Percentiles rank a stretch among this genome's conserved stretches.
These are phyloP conservation scores for Erythrophleum ivorense DNA, from an alignment of 331 rosid species.

Conservation along the genomic window DNA sequence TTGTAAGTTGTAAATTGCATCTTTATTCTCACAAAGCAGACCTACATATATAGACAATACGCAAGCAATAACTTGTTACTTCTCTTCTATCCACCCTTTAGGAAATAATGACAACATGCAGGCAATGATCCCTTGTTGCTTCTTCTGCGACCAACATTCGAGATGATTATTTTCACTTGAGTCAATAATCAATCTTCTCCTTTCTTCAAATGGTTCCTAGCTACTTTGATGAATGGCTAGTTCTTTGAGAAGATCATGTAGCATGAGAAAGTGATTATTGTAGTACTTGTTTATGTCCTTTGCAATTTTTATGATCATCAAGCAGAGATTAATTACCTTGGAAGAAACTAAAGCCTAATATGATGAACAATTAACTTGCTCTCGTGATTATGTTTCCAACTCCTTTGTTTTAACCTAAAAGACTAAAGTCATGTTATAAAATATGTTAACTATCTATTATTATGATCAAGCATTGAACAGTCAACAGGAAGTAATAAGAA, in stretches of 20 bases:
- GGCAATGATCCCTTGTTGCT: slow-evolving; percentile 26
- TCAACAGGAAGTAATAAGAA: not conserved
- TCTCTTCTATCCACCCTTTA: not conserved
- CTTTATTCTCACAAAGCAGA: too few species aligned
- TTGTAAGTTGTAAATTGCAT: too few species aligned
- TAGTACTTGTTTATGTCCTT: slow-evolving; percentile 48
- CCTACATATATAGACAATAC: not conserved
- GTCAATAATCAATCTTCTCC: slow-evolving; percentile 56
- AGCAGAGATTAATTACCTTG: slow-evolving; percentile 5
- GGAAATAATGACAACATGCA: not conserved
- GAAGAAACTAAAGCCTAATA: not conserved
- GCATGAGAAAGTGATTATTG: slow-evolving; percentile 56
- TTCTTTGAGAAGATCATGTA: slow-evolving; percentile 66
- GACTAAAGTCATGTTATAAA: not conserved
- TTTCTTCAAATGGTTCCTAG: slow-evolving; percentile 36
- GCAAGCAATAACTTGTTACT: slow-evolving; percentile 18
- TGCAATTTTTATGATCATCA: slow-evolving; percentile 43
- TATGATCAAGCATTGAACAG: not conserved
- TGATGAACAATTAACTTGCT: not conserved
- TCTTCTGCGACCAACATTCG: slow-evolving; percentile 48
- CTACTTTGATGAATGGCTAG: slow-evolving; percentile 54
- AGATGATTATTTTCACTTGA: slow-evolving; percentile 42
- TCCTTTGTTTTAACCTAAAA: not conserved
- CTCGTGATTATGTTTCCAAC: not conserved
- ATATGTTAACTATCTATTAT: not conserved